A percentile compares a stretch with the other conserved stretches of the same genome.
Evolutionary conservation across 83 land plant species (phyloP).

Genomic region (Thuja plicata): DNA sequence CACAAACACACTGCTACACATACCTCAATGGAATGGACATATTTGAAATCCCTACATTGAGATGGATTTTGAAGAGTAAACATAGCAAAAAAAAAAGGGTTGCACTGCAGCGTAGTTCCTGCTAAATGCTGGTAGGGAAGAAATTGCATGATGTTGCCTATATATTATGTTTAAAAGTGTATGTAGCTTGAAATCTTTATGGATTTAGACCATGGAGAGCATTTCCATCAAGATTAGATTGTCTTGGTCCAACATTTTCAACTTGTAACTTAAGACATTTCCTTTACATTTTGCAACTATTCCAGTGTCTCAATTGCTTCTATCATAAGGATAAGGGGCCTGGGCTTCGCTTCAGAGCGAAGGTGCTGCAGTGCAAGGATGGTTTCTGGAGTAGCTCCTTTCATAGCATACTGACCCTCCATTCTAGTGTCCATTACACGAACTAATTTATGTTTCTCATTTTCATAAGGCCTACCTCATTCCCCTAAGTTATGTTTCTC

Average conservation of each 20-base stretch:
- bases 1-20: too few species aligned
- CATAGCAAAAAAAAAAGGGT: too few species aligned
- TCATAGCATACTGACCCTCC: constrained; percentile 36
- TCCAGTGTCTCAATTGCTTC: constrained; percentile 32
- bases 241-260: background rate
- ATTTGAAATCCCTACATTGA: too few species aligned
- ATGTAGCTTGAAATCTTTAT: too few species aligned
- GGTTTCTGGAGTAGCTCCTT: constrained; percentile 27
- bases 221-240: background rate
- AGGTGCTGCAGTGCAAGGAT: constrained; percentile 27
- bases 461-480: constrained; percentile 56
- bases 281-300: constrained; percentile 29
- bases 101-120: too few species aligned
- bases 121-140: too few species aligned
- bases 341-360: constrained; percentile 24
- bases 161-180: too few species aligned
- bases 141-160: too few species aligned
- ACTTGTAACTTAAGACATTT: constrained; percentile 1
- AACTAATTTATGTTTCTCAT: constrained; percentile 41
- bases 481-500: constrained; percentile 49
- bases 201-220: too few species aligned
- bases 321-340: constrained; percentile 45
- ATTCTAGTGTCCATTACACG: constrained; percentile 58
- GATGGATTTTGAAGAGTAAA: too few species aligned
- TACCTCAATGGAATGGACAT: too few species aligned